These are phyloP conservation scores for Linnemannia exigua DNA, from an alignment of 192 early-diverging fungal genomes.

Conservation along the genomic window DNA sequence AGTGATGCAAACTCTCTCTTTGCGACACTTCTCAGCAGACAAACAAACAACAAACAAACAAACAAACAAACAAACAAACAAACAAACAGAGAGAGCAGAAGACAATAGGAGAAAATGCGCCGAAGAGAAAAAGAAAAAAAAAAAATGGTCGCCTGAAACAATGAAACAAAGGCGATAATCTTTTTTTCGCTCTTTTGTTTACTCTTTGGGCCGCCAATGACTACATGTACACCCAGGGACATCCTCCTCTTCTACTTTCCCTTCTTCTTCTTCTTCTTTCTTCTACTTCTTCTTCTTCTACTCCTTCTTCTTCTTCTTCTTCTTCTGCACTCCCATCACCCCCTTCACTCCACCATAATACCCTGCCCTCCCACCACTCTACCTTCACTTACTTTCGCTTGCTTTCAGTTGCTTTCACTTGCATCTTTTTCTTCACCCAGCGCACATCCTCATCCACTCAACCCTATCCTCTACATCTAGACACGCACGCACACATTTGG, in stretches of 20 bases:
- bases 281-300: background rate
- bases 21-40: background rate
- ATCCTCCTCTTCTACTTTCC: background rate
- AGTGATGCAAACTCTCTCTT: background rate
- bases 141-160: background rate
- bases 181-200: conserved; percentile 6
- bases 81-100: background rate
- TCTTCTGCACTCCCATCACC: background rate
- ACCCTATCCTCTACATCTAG: too few species aligned
- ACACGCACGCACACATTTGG: background rate
- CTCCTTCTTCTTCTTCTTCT: background rate
- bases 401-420: background rate
- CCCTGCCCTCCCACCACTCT: background rate
- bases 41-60: background rate
- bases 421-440: too few species aligned
- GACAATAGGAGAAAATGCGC: background rate
- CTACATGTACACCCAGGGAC: background rate
- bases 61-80: background rate
- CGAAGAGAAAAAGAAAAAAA: background rate
- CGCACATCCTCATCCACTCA: background rate
- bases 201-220: too few species aligned
- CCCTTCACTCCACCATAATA: background rate
- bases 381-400: background rate
- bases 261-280: background rate
- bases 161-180: conserved; percentile 6